These are phyloP conservation scores for Elsinoe necatrix DNA, from an alignment of 2,329 filamentous ascomycete species.

Conservation along the genomic window DNA sequence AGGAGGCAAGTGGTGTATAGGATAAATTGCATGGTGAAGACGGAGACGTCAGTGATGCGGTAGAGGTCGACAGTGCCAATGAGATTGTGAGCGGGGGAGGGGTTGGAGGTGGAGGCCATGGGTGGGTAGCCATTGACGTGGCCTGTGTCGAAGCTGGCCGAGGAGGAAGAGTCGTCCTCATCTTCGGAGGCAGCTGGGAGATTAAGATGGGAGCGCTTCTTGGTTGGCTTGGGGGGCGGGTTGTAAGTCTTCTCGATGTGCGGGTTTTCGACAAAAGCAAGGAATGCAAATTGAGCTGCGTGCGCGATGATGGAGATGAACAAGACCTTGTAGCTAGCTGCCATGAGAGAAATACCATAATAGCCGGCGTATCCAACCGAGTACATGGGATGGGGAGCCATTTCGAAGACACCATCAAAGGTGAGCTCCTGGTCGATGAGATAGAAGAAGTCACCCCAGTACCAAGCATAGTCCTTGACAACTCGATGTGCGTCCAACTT, in stretches of 20 bases:
- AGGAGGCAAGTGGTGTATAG: slow-evolving; percentile 63
- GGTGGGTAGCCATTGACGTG: slow-evolving; percentile 31
- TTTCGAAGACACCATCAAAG: slow-evolving; percentile 97
- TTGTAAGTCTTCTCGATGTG: slow-evolving; percentile 99
- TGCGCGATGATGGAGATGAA: slow-evolving; percentile 96
- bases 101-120: slow-evolving; percentile 42
- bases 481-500: slow-evolving; percentile 96
- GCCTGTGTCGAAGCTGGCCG: slow-evolving; percentile 33
- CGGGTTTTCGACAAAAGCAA: slow-evolving; percentile 86
- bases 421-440: slow-evolving; percentile 95
- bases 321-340: slow-evolving; percentile 92
- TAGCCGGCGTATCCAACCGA: slow-evolving; percentile 96
- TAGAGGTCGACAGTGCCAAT: slow-evolving; percentile 88
- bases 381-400: slow-evolving; percentile 98
- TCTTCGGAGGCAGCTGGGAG: slow-evolving; percentile 30
- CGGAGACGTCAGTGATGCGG: slow-evolving; percentile 74
- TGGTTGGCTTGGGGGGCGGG: slow-evolving; percentile 65
- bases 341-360: slow-evolving; percentile 97
- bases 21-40: slow-evolving; percentile 67
- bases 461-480: slow-evolving; percentile 99
- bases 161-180: slow-evolving; percentile 32
- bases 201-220: slow-evolving; percentile 30
- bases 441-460: slow-evolving; percentile 99
- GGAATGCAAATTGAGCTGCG: slow-evolving; percentile 86
- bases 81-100: slow-evolving; percentile 69